Evolutionary conservation across 805 yeast species (phyloP).

Genomic region (Cyberlindnera maritima): DNA sequence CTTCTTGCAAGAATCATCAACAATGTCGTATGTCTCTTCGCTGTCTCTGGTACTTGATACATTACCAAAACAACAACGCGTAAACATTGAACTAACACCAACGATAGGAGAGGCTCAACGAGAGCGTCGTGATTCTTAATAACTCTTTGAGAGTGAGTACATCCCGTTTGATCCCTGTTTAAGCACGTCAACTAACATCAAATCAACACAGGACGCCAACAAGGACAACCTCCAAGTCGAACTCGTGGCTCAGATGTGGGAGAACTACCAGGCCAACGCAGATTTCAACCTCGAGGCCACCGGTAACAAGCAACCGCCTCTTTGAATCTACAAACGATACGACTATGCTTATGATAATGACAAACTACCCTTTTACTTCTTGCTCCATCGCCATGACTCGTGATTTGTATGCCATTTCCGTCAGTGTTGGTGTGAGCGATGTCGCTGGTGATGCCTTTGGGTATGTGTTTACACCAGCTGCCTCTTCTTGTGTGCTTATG

Average conservation of each 20-base stretch:
- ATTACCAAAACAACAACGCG: neutral
- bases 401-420: no score
- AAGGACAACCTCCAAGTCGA: slow-evolving; percentile 67
- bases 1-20: slow-evolving; percentile 71
- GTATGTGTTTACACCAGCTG: neutral
- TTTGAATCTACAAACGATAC: slow-evolving; percentile 21
- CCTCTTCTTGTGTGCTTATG: no score
- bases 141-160: slow-evolving; percentile 49
- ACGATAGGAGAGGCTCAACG: slow-evolving; percentile 62
- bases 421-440: no score
- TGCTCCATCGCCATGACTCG: no score
- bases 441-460: neutral
- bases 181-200: neutral
- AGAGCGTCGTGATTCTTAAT: slow-evolving; percentile 64
- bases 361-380: no score
- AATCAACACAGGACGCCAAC: slow-evolving; percentile 47
- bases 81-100: neutral
- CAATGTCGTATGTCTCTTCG: slow-evolving; percentile 54
- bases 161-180: no score
- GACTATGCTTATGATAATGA: no score
- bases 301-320: slow-evolving; percentile 56
- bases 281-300: slow-evolving; percentile 69
- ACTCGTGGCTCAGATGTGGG: slow-evolving; percentile 75
- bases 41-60: no score
- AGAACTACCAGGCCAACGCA: slow-evolving; percentile 66